Evolutionary conservation across 768 basidiomycete species (phyloP).

Genomic region (Mycena capillaripes): DNA sequence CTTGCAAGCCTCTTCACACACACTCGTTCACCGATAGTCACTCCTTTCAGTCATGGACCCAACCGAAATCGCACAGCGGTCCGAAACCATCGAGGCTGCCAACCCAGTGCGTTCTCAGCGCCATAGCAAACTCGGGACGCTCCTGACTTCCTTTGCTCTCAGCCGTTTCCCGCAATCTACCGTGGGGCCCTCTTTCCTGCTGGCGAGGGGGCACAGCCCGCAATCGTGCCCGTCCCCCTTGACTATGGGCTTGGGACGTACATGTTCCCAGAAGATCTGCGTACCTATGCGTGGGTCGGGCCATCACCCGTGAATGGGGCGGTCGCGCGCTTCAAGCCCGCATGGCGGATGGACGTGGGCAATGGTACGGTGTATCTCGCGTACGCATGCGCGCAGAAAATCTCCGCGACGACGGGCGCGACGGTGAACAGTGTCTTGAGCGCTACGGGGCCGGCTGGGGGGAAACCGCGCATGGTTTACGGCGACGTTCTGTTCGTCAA

Average conservation of each 20-base stretch:
- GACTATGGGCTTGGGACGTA: constrained; percentile 23
- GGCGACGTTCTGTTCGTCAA: constrained; percentile 28
- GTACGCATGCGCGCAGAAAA: constrained; percentile 16
- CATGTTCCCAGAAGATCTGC: constrained; percentile 31
- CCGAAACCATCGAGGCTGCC: constrained; percentile 8
- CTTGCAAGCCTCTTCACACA: neutral
- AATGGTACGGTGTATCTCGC: constrained; percentile 16
- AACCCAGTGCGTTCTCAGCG: constrained; percentile 13
- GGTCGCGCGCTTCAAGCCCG: constrained; percentile 4
- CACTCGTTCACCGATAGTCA: neutral
- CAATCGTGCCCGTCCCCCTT: constrained; percentile 30
- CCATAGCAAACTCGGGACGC: neutral
- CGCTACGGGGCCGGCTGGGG: neutral
- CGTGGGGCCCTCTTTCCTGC: constrained; percentile 27
- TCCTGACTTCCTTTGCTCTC: neutral
- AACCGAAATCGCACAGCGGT: constrained; percentile 15
- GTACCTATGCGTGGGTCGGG: constrained; percentile 22
- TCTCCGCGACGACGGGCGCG: constrained; percentile 10
- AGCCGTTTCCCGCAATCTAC: constrained; percentile 28
- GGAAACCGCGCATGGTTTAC: constrained; percentile 18
- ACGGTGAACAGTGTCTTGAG: constrained; percentile 19
- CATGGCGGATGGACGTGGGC: constrained; percentile 28
- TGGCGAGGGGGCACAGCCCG: constrained; percentile 14
- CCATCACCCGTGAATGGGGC: neutral
- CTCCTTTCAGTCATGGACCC: neutral